Conservation (phyloP, 2,329 filamentous ascomycete species). For the Calonectria henricotiae region DNA sequence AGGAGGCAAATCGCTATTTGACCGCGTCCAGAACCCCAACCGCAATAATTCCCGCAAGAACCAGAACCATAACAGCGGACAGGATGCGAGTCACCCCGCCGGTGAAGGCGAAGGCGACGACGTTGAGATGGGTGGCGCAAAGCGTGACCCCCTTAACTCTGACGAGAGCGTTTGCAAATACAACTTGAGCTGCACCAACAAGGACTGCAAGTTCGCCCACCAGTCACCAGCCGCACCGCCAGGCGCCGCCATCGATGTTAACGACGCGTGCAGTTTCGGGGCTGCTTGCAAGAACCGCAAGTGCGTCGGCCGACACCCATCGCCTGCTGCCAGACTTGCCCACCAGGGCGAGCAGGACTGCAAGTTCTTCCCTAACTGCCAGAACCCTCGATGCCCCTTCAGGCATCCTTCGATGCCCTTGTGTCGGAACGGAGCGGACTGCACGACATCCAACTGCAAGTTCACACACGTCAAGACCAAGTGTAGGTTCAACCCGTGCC, state of each 20-base stretch:
- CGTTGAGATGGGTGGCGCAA: conserved; percentile 73
- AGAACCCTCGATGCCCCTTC: conserved; percentile 90
- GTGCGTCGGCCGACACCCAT: conserved; percentile 92
- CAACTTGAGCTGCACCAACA: conserved; percentile 90
- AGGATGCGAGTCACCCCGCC: conserved; percentile 57
- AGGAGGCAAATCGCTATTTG: conserved; percentile 78
- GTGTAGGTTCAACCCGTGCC: conserved; percentile 93
- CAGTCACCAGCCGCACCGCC: conserved; percentile 92
- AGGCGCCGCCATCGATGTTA: conserved; percentile 83
- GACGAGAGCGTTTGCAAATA: conserved; percentile 87
- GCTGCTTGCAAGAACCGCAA: conserved; percentile 97
- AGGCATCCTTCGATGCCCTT: conserved; percentile 89
- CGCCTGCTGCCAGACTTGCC: conserved; percentile 84
- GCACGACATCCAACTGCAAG: conserved; percentile 85
- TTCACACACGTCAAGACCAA: conserved; percentile 89
- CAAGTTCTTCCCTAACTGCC: conserved; percentile 93
- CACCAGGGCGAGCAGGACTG: conserved; percentile 90
- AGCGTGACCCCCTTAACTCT: conserved; percentile 71
- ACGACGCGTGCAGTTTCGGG: conserved; percentile 86
- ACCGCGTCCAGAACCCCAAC: conserved; percentile 76
- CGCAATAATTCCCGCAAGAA: conserved; percentile 70
- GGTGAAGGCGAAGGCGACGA: conserved; percentile 69
- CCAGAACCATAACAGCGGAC: conserved; percentile 60
- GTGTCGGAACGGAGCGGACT: conserved; percentile 93
- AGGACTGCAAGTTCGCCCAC: conserved; percentile 93